A percentile compares a stretch with the other conserved stretches of the same genome.
phyloP scores from a whole-genome alignment of 2,329 filamentous ascomycete species.

The Clonostachys rhizophaga region DNA sequence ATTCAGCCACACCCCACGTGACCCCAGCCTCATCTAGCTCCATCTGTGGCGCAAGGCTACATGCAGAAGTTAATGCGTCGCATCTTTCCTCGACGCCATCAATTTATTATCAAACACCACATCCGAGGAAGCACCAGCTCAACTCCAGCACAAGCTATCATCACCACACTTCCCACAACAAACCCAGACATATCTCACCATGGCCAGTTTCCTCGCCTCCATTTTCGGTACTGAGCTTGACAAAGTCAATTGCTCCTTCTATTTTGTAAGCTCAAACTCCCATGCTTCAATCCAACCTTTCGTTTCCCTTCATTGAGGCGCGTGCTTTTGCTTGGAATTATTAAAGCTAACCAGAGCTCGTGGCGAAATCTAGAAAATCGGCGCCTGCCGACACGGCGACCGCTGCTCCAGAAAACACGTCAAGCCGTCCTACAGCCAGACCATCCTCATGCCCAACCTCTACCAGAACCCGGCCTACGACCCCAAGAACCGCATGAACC shows the following conservation, averaged over 20 bases:
- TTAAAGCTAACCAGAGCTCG: background rate
- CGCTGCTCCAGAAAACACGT: constrained; percentile 98
- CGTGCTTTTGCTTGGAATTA: background rate
- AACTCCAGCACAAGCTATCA: background rate
- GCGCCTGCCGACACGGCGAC: constrained; percentile 96
- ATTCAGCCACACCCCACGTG: too few relatives aligned
- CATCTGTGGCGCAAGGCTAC: too few relatives aligned
- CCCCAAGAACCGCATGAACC: constrained; percentile 94
- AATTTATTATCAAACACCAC: too few relatives aligned
- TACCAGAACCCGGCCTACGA: constrained; percentile 99
- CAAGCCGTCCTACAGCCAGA: constrained; percentile 97
- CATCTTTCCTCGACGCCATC: too few relatives aligned
- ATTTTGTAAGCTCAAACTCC: constrained; percentile 43
- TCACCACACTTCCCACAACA: background rate
- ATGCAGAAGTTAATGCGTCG: too few relatives aligned
- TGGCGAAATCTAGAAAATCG: constrained; percentile 74
- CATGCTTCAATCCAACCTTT: background rate
- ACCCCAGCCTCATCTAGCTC: too few relatives aligned
- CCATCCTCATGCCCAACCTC: constrained; percentile 94
- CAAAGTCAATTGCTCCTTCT: constrained; percentile 99
- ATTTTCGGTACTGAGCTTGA: constrained; percentile 99
- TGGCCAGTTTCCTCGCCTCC: constrained; percentile 98
- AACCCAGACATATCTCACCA: constrained; percentile 27
- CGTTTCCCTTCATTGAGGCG: background rate
- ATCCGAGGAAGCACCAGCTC: too few relatives aligned